These are phyloP conservation scores for Monilinia vaccinii-corymbosi DNA, from an alignment of 2,329 filamentous ascomycete genomes.

Conservation along the genomic window DNA sequence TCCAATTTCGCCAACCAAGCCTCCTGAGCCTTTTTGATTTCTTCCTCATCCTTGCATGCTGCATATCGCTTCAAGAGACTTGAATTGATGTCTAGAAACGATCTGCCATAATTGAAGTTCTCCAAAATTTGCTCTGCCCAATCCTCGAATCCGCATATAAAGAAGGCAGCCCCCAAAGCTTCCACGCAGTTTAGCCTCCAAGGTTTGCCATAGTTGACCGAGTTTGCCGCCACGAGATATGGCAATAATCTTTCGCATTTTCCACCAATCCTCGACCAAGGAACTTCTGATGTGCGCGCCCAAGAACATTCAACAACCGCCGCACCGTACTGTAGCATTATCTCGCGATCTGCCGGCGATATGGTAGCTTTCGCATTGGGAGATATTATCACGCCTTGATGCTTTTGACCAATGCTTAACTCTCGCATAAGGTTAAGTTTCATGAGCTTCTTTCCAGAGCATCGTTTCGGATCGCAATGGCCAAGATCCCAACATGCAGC, in stretches of 20 bases:
- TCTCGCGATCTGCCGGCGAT: slow-evolving; percentile 70
- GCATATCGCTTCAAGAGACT: slow-evolving; percentile 77
- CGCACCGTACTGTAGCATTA: slow-evolving; percentile 82
- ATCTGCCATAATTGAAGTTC: slow-evolving; percentile 79
- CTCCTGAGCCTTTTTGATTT: slow-evolving; percentile 74
- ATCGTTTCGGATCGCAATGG: slow-evolving; percentile 94
- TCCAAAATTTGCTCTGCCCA: slow-evolving; percentile 81
- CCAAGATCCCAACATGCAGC: slow-evolving; percentile 97
- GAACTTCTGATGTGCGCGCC: slow-evolving; percentile 86
- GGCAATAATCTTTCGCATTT: slow-evolving; percentile 86
- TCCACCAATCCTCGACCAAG: slow-evolving; percentile 84
- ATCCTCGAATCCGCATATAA: slow-evolving; percentile 81
- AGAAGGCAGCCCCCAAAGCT: slow-evolving; percentile 85
- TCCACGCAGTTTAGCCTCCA: slow-evolving; percentile 95
- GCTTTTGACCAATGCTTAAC: slow-evolving; percentile 83
- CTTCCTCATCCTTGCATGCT: slow-evolving; percentile 70
- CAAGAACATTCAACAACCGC: slow-evolving; percentile 97
- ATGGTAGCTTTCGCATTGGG: slow-evolving; percentile 85
- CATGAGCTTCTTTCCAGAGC: slow-evolving; percentile 92
- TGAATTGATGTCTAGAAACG: slow-evolving; percentile 86
- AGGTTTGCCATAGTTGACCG: slow-evolving; percentile 93
- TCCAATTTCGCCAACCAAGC: slow-evolving; percentile 87
- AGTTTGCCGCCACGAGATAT: slow-evolving; percentile 93
- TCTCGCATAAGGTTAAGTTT: slow-evolving; percentile 88
- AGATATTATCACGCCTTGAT: slow-evolving; percentile 85